Base-by-base conservation (phyloP, 1,139 yeast species). In the Candida albicans region DNA sequence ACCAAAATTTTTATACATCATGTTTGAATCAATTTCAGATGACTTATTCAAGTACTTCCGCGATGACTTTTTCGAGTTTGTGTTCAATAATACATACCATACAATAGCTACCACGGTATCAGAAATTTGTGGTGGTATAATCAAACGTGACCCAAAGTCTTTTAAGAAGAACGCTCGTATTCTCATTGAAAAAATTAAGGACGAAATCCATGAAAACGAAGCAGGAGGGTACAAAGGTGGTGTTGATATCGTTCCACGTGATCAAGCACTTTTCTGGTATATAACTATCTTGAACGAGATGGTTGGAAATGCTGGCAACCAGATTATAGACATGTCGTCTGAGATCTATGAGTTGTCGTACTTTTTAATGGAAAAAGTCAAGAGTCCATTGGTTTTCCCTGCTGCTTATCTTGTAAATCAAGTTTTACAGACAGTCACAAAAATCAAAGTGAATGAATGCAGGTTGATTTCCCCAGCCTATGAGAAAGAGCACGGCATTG, bases 171-270 rank as follows among this genome's bases (percentile, higher is more conserved):
- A 80, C 33, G 73, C 78, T 39, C 66, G 70, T 1, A 57, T 72
- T 24, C 63, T 86, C 25, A 68, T 76, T 41, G 72, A 71, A 2
- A 76, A 75, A 46, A 82, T 91, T 30, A 70, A 72, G 40, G 81
- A 78, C 26, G 96, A 93, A 57, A 73, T 93, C 18, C 72, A 71
- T n/a, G 91, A 85, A 54, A 87, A 91, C 52, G 87, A 84, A 8
- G 97, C 98, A 0, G 98, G 97, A 1, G 68, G 79, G 1, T 69
- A 84, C 0, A 77, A 96, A 57, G 79, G 82, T 14, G 84, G 87
- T 1, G 73, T 78, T 3, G 90, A 84, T 37, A 73, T 87, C 28
- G 73, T 83, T 22, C 89, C 89, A 11, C 74, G 91, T 40, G 99
- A 93, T 61, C 84, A 86, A 37, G 79, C 84, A 10, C 67, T 93